Evolutionary conservation across 768 basidiomycete genomes (phyloP).

Genomic region (Suillus sp.): DNA sequence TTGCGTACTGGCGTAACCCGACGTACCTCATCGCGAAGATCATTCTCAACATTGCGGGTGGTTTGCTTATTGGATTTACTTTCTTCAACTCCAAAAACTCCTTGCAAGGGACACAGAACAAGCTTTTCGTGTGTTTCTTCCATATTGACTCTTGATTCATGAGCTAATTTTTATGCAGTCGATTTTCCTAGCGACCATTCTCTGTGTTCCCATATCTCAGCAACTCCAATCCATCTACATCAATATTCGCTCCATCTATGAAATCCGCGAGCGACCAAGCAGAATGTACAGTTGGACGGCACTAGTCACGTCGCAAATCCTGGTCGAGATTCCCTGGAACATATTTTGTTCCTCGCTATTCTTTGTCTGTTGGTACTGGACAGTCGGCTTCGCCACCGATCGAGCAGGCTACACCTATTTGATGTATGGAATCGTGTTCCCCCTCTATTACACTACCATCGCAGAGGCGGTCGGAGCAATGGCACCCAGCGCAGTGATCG

Average conservation of each 20-base stretch:
- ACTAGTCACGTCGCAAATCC: constrained; percentile 52
- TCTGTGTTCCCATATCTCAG: constrained; percentile 49
- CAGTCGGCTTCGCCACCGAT: constrained; percentile 40
- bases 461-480: constrained; percentile 44
- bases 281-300: constrained; percentile 67
- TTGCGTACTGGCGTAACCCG: constrained; percentile 43
- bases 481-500: constrained; percentile 43
- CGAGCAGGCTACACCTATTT: constrained; percentile 46
- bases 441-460: constrained; percentile 48
- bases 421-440: constrained; percentile 38
- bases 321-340: constrained; percentile 50
- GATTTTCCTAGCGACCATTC: constrained; percentile 51
- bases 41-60: constrained; percentile 35
- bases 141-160: not conserved
- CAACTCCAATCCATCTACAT: constrained; percentile 65
- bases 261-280: constrained; percentile 64
- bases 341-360: constrained; percentile 41
- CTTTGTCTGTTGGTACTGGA: constrained; percentile 54
- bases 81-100: constrained; percentile 40
- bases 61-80: constrained; percentile 45
- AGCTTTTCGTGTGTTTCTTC: constrained; percentile 40
- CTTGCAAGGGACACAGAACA: constrained; percentile 44
- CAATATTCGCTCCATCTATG: constrained; percentile 55
- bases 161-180: constrained; percentile 33
- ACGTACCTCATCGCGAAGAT: constrained; percentile 43